Conservation (phyloP, 1,284 basidiomycete species). For the Veloboletus limbatus region DNA sequence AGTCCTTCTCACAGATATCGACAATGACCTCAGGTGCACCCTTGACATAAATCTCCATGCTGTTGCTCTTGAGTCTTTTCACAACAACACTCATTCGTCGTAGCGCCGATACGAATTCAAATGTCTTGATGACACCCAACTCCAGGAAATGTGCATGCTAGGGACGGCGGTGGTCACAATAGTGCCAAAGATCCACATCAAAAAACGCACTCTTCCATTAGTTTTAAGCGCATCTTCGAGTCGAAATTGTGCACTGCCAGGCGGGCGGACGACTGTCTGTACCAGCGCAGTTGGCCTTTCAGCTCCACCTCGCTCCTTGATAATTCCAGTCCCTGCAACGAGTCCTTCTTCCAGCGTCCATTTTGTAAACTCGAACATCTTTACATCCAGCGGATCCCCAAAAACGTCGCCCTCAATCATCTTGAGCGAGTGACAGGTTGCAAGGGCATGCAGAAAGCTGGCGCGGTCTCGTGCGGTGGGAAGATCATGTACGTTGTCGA, state of each 20-base stretch:
- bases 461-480: conserved; percentile 73
- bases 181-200: neutral
- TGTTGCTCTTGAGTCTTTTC: conserved; percentile 88
- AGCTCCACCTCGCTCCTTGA: conserved; percentile 61
- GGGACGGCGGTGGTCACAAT: conserved; percentile 10
- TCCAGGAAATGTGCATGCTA: conserved; percentile 95
- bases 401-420: conserved; percentile 87
- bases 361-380: conserved; percentile 96
- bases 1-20: conserved; percentile 89
- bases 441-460: conserved; percentile 87
- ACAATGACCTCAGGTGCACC: conserved; percentile 98
- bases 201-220: conserved; percentile 59
- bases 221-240: conserved; percentile 91
- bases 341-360: conserved; percentile 96
- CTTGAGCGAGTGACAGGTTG: conserved; percentile 96
- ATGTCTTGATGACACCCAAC: conserved; percentile 93
- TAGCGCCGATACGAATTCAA: conserved; percentile 93
- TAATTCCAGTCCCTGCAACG: conserved; percentile 62
- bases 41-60: conserved; percentile 98
- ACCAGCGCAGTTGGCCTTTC: conserved; percentile 88
- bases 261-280: conserved; percentile 95
- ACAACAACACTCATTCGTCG: conserved; percentile 98
- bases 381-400: conserved; percentile 95
- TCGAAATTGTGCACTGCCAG: conserved; percentile 85
- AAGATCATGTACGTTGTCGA: conserved; percentile 85